Evolutionary conservation across 2,329 filamentous ascomycete species (phyloP).

Genomic region (Penicillium sp.): DNA sequence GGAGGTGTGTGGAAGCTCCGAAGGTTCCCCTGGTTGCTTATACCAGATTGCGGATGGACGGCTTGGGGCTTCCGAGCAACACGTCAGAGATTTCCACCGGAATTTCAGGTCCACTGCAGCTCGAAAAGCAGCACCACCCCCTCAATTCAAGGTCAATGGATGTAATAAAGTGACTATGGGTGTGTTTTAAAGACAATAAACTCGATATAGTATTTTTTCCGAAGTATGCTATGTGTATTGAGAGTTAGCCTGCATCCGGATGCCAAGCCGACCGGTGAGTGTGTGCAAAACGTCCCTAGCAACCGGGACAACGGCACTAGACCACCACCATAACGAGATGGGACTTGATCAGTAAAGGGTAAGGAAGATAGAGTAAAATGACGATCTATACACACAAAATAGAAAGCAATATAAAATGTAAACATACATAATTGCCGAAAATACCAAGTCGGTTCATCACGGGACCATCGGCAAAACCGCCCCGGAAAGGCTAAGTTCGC

Average conservation of each 20-base stretch:
- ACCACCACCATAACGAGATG: not conserved
- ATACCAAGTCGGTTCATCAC: constrained; percentile 36
- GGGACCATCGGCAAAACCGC: constrained; percentile 43
- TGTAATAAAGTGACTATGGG: no score
- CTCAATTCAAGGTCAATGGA: constrained; percentile 1
- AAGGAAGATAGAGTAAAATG: not conserved
- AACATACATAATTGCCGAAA: not conserved
- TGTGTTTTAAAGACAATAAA: not conserved
- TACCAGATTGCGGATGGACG: constrained; percentile 10
- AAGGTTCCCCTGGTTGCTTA: constrained; percentile 1
- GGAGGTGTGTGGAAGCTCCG: constrained; percentile 3
- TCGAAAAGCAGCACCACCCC: not conserved
- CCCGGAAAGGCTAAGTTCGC: constrained; percentile 40
- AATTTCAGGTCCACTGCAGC: not conserved
- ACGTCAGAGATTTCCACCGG: constrained; percentile 26
- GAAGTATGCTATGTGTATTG: constrained; percentile 1
- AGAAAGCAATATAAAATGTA: not conserved
- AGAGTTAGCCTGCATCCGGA: constrained; percentile 18
- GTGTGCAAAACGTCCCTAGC: constrained; percentile 17
- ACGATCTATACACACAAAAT: no score
- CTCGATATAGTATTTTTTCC: not conserved
- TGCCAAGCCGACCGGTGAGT: constrained; percentile 22
- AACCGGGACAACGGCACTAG: constrained; percentile 9
- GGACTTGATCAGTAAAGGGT: not conserved
- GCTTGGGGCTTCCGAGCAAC: constrained; percentile 15